A percentile compares a stretch with the other conserved stretches of the same genome.
These are phyloP conservation scores for Biscutella laevigata DNA, from an alignment of 441 rosid species.

Conservation along the genomic window DNA sequence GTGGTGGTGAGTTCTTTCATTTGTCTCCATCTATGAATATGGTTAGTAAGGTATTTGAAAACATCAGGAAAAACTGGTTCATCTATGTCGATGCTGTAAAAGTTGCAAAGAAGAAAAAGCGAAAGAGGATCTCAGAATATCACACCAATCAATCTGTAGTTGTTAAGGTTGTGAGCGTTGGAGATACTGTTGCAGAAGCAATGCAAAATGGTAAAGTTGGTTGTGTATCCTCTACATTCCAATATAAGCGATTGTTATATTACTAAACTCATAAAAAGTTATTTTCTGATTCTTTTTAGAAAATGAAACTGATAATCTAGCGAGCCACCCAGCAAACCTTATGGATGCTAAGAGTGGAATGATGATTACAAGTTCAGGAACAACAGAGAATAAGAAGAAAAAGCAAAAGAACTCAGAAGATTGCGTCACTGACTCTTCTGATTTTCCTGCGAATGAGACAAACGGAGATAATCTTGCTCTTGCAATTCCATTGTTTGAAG, in stretches of 20 bases:
- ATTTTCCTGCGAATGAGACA: too few relatives aligned
- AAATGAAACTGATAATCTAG: neutral
- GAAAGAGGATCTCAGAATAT: too few relatives aligned
- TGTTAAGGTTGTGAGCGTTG: too few relatives aligned
- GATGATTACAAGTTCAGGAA: neutral
- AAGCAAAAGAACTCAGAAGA: conserved; percentile 14
- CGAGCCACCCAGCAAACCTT: neutral
- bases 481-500: neutral
- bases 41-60: conserved; percentile 40
- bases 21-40: conserved; percentile 44
- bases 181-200: neutral
- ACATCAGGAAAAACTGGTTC: conserved; percentile 37
- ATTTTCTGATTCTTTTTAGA: conserved; percentile 14
- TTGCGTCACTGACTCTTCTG: neutral
- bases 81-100: conserved; percentile 39
- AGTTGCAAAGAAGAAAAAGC: conserved; percentile 5
- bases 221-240: neutral
- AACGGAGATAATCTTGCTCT: too few relatives aligned
- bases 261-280: neutral
- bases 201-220: neutral
- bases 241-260: neutral
- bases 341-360: conserved; percentile 8
- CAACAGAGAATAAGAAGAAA: conserved; percentile 15
- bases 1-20: conserved; percentile 37
- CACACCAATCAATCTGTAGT: too few relatives aligned